A percentile compares a stretch with the other conserved stretches of the same genome.
These are phyloP conservation scores for Rostrohypoxylon terebratum DNA, from an alignment of 495 filamentous ascomycete genomes.

Conservation along the genomic window DNA sequence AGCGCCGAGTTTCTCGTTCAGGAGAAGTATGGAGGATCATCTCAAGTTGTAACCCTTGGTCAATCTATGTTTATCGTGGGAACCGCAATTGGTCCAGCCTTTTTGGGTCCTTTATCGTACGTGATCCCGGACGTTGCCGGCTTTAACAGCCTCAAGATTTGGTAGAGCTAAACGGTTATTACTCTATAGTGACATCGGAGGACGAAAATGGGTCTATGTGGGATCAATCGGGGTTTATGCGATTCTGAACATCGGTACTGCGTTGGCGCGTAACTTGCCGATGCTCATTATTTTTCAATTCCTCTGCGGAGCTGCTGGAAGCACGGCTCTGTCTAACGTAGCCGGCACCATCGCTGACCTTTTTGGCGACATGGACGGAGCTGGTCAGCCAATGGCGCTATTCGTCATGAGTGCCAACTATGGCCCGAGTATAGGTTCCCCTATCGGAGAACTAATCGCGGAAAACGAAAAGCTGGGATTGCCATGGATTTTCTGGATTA, in stretches of 20 bases:
- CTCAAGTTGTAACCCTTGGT: constrained; percentile 46
- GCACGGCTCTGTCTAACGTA: constrained; percentile 54
- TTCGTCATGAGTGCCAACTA: constrained; percentile 54
- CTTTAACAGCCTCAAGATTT: background rate
- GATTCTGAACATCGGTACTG: constrained; percentile 51
- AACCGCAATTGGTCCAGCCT: constrained; percentile 46
- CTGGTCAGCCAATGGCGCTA: constrained; percentile 55
- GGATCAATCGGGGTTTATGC: constrained; percentile 50
- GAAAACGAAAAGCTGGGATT: constrained; percentile 49
- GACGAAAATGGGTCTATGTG: constrained; percentile 57
- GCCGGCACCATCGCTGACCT: constrained; percentile 55
- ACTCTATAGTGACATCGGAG: constrained; percentile 50
- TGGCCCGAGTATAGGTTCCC: constrained; percentile 53
- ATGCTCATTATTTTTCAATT: constrained; percentile 58
- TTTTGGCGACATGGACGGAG: constrained; percentile 52
- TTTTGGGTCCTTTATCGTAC: constrained; percentile 48
- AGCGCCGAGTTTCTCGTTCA: constrained; percentile 50
- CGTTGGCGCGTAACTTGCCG: constrained; percentile 51
- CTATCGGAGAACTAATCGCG: constrained; percentile 51
- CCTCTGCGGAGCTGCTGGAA: constrained; percentile 51
- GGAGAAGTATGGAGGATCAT: constrained; percentile 49
- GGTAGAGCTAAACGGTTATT: constrained; percentile 23
- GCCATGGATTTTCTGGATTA: constrained; percentile 55
- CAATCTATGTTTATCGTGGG: constrained; percentile 50
- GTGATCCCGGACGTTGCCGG: constrained; percentile 9